Base-by-base conservation (phyloP, 2,329 filamentous ascomycete genomes). In the Chaetomium strumarium region DNA sequence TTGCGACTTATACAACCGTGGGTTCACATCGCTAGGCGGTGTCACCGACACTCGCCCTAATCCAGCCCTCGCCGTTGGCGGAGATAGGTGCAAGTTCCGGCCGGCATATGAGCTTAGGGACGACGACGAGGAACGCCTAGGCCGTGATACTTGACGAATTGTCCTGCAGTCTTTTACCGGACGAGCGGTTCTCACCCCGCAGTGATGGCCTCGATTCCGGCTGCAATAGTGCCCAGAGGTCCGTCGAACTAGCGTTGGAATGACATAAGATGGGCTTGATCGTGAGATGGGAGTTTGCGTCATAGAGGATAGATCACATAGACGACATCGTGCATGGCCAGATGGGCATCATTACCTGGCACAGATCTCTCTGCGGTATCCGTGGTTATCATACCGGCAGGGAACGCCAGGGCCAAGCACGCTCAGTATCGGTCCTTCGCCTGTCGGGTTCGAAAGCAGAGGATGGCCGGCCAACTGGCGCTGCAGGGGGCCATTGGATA, bases 1-100 rank as follows among this genome's bases (percentile, higher is more conserved):
- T 66, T 97, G 93, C 68, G 72, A 76, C 11, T 75, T 99, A 24
- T 99, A 99, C 68, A 90, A 96, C 67, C 64, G 67, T 60, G 92
- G 92, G 10, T 96, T 93, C 70, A 96, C 93, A 2, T 92, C 87
- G 58, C 75, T 99, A n/a, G 93, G 93, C 17, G 92, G 93, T 3
- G 90, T 83, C 20, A 84, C 83, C 51, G 90, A 99, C 70, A 99
- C 93, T 2, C 80, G 87, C 58, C 91, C 90, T 0, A 99, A 99
- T 66, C 93, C 93, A 10, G 81, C 80, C 34, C 70, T 95, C 62
- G 47, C 67, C 12, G 63, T 63, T 16, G 56, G 64, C 12, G 57
- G 58, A 14, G 63, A 66, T 11, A 66, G 61, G 20, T 67, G 64
- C 2, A 67, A 60, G 6, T 92, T 86, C 65, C 73, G 80, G 46